These are phyloP conservation scores for Boletus eberwhitei DNA, from an alignment of 768 basidiomycete genomes.

Conservation along the genomic window DNA sequence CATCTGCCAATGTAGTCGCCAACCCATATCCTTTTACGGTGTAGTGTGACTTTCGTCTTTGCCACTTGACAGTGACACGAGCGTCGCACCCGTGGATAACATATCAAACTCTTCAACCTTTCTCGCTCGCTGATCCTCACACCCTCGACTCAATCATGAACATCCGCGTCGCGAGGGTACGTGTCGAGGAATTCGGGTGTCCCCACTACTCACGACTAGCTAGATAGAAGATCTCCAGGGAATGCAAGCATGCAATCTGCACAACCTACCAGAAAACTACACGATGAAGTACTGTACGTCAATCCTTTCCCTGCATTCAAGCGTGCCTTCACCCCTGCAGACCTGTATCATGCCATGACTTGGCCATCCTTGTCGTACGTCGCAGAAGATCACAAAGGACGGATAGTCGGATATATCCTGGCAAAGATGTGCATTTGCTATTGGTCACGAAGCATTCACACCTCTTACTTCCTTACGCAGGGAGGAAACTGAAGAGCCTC, in stretches of 20 bases:
- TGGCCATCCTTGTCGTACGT: conserved; percentile 95
- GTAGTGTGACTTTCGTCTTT: background rate
- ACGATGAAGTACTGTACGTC: conserved; percentile 72
- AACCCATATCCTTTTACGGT: conserved; percentile 12
- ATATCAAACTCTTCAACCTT: background rate
- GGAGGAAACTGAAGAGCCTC: conserved; percentile 48
- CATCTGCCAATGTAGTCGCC: conserved; percentile 20
- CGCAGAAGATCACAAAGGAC: conserved; percentile 83
- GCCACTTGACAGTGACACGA: background rate
- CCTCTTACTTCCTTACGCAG: conserved; percentile 39
- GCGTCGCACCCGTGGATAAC: background rate
- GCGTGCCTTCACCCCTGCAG: conserved; percentile 37
- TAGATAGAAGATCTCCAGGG: conserved; percentile 86
- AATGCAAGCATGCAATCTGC: conserved; percentile 92
- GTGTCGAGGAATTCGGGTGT: background rate
- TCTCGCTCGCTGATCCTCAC: background rate
- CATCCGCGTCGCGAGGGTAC: conserved; percentile 30
- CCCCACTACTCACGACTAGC: conserved; percentile 15
- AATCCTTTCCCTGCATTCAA: background rate
- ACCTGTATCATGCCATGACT: conserved; percentile 85
- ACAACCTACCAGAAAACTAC: conserved; percentile 93
- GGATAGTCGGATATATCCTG: conserved; percentile 93
- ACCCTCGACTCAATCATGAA: conserved; percentile 21
- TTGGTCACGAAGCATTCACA: background rate
- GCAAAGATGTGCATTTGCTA: conserved; percentile 78